These are phyloP conservation scores for Erythrophleum fordii DNA, from an alignment of 306 rosid species.

Conservation along the genomic window DNA sequence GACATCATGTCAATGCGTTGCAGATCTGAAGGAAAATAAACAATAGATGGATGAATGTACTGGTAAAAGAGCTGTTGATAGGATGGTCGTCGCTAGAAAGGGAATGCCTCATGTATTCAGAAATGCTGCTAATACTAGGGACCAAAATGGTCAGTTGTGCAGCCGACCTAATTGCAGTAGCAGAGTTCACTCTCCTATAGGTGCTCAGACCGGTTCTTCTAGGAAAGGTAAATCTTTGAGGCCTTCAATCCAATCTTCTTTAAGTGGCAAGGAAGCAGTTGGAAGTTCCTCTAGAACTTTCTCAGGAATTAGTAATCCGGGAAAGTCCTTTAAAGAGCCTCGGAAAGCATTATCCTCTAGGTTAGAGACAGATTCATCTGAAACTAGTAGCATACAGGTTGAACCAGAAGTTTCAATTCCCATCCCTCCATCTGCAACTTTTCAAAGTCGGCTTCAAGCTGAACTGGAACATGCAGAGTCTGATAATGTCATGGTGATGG, in stretches of 20 bases:
- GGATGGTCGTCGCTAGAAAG: slow-evolving; percentile 60
- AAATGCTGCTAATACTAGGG: slow-evolving; percentile 59
- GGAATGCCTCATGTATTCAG: slow-evolving; percentile 58
- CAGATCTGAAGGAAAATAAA: slow-evolving; percentile 47
- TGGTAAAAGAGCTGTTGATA: slow-evolving; percentile 57
- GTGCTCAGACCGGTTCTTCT: slow-evolving; percentile 54
- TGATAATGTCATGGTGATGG: slow-evolving; percentile 38
- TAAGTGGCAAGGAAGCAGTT: slow-evolving; percentile 62
- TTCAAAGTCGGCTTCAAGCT: slow-evolving; percentile 46
- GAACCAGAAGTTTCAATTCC: slow-evolving; percentile 59
- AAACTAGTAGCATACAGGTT: slow-evolving; percentile 68
- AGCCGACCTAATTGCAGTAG: slow-evolving; percentile 64
- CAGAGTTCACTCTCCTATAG: slow-evolving; percentile 53
- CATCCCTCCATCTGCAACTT: slow-evolving; percentile 45
- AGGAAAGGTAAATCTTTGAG: slow-evolving; percentile 59
- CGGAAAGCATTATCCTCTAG: slow-evolving; percentile 49
- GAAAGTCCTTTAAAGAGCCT: slow-evolving; percentile 50
- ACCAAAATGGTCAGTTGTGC: slow-evolving; percentile 55
- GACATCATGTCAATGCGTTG: slow-evolving; percentile 27
- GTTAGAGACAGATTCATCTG: slow-evolving; percentile 72
- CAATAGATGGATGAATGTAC: slow-evolving; percentile 72
- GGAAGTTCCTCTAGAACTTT: slow-evolving; percentile 68
- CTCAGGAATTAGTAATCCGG: slow-evolving; percentile 45
- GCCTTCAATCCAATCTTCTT: slow-evolving; percentile 51
- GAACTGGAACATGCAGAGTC: slow-evolving; percentile 43